phyloP scores from a whole-genome alignment of 495 filamentous ascomycete genomes.

The Tuber magnatum region DNA sequence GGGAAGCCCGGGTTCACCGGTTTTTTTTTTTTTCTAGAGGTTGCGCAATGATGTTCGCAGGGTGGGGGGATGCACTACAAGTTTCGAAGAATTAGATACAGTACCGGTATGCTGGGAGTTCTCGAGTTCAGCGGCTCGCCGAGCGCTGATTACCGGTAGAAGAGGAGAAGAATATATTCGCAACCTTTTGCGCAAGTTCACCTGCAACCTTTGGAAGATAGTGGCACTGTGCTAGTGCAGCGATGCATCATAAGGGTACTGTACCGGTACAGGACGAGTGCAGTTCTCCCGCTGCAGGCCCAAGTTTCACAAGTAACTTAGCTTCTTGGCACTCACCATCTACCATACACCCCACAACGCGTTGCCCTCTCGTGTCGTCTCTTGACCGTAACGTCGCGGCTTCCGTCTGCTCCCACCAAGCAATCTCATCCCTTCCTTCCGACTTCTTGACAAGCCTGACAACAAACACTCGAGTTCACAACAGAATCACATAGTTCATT shows the following conservation, averaged over 20 bases:
- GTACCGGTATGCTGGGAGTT: background rate
- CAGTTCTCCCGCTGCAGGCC: background rate
- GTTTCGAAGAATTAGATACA: no score
- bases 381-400: background rate
- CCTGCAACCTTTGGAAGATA: no score
- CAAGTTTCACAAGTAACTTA: background rate
- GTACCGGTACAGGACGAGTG: no score
- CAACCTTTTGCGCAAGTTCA: no score
- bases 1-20: background rate
- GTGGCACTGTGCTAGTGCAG: no score
- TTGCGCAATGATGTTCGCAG: background rate
- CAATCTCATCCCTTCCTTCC: background rate
- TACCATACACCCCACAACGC: background rate
- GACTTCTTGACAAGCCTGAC: background rate
- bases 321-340: background rate
- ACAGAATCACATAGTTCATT: background rate
- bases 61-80: no score
- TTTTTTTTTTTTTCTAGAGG: background rate
- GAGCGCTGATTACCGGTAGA: no score
- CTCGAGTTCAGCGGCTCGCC: background rate
- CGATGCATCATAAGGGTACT: no score
- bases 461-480: background rate
- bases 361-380: constrained; percentile 1
- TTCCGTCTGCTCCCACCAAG: background rate
- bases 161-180: background rate